Base-by-base conservation (phyloP, 345 rosid genomes). In the Geranium rotundifolium region DNA sequence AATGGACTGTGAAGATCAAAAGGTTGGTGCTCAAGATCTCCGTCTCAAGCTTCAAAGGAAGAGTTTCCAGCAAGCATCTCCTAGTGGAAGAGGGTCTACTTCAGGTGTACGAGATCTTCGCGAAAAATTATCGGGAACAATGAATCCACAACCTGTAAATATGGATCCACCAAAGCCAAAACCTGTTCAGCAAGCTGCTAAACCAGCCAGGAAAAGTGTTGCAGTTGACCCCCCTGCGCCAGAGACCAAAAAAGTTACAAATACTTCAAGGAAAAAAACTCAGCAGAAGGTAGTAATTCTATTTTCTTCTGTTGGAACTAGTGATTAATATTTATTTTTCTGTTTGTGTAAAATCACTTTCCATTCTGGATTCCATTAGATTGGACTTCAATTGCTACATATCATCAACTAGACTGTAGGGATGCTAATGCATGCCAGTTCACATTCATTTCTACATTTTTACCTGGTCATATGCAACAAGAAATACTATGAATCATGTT, bases 1-100 rank as follows among this genome's bases (percentile, higher is more conserved):
- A 67, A 78, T 84, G 72, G 63, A 79, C 68, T 81, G 74, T 71
- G 74, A 81, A 90, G 97, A 78, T 78, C 84, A 64, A 76, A 73
- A 79, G 71, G 80, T 81, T 58, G 91, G 76, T 79, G 74, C 80
- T 55, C 86, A 70, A 74, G 99, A 93, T 81, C 95, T 93, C 74
- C 89, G 99, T 58, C 66, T 84, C 72, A 93, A 90, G 84, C 97
- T 93, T 56, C 99, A 88, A 74, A 86, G 66, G 83, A 90, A 72
- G 79, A 75, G 71, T 60, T 63, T 69, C 39, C 52, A 46, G 52
- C 52, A 46, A 46, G 16, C 52, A 14, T 66, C 90, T 50, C 87
- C 82, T 67, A 69, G 79, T 66, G 81, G 78, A 66, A 81, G 77
- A 68, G 84, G 81, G 20, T 63, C 80, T 60, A 67, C 63, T 75